phyloP scores from a whole-genome alignment of 192 early-diverging fungal genomes.

The Phlyctochytrium planicorne region DNA sequence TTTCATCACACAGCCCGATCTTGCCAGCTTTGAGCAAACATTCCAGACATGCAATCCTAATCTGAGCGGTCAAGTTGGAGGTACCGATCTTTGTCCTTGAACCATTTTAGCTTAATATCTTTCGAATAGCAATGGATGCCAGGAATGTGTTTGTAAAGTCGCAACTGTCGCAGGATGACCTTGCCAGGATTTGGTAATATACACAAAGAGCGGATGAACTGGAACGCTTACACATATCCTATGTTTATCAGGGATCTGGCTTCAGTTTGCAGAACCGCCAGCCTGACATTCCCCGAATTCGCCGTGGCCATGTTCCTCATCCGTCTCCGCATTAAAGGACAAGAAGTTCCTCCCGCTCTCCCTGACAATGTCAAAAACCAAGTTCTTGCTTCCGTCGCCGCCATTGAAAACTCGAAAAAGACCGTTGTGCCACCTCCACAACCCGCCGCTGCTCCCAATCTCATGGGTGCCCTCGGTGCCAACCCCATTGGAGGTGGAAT shows the following conservation, averaged over 20 bases:
- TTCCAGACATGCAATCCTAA: background rate
- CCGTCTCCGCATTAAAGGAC: slow-evolving; percentile 33
- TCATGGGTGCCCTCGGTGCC: slow-evolving; percentile 10
- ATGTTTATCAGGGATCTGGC: slow-evolving; percentile 37
- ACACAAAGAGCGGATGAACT: too few species aligned
- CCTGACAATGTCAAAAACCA: slow-evolving; percentile 42
- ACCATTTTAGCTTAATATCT: background rate
- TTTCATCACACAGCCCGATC: slow-evolving; percentile 1
- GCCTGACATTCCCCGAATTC: slow-evolving; percentile 52
- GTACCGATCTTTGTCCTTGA: background rate
- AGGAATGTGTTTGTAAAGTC: slow-evolving; percentile 30
- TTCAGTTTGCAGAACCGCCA: slow-evolving; percentile 27
- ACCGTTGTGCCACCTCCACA: background rate
- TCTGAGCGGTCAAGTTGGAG: background rate
- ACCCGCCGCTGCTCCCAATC: slow-evolving; percentile 16
- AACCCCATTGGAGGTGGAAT: too few species aligned
- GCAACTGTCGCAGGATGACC: slow-evolving; percentile 21
- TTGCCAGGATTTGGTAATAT: slow-evolving; percentile 38
- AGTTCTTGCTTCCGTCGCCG: slow-evolving; percentile 27
- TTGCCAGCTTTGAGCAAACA: background rate
- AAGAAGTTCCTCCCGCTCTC: slow-evolving; percentile 33
- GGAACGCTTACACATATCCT: too few species aligned
- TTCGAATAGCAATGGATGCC: slow-evolving; percentile 15
- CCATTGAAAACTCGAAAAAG: background rate
- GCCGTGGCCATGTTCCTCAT: slow-evolving; percentile 48